Base-by-base conservation (phyloP, 2,329 filamentous ascomycete genomes). In the Penicillium sp. region DNA sequence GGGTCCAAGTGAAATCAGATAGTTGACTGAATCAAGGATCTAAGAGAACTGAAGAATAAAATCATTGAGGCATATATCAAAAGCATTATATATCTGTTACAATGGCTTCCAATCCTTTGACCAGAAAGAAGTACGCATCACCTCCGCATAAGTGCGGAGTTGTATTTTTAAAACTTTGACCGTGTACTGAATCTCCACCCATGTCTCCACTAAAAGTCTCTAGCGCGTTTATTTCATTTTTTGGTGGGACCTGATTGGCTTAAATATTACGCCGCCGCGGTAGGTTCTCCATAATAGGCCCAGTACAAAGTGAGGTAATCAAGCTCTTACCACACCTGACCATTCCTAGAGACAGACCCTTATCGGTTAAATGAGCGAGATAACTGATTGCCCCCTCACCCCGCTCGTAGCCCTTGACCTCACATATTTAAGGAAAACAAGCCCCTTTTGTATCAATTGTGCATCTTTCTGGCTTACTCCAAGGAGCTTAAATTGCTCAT, bases 191-290 rank as follows among this genome's bases (percentile, higher is more conserved):
- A 9, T 60, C 55, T 50, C 29, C 43, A 55, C 55, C 50, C 48
- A 54, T 41, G 56, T 59, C 57, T 55, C 64, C 59, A 60, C 59
- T 25, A 27, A 33, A 53, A 65, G 57, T 50, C 53, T 59, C 57
- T 58, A 47, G 60, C 59, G 57, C 58, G 59, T 63, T 44, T 19
- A 31, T 21, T n/a, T 31, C 1, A 15, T 50, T 50, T 57, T 41
- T 9, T 11, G 16, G n/a, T 2, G 3, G 4, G 0, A 13, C 10
- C 1, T 48, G 0, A 60, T 66, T 66, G 50, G 62, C 1, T 16
- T 2, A 0, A 0, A 7, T 5, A 0, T 1, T 44, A 63, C 57
- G 64, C 64, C 64, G 62, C 62, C 55, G 54, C 51, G 40, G 27
- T 29, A 33, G 45, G 45, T 31, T 45, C 45, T 49, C 55, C n/a